These are phyloP conservation scores for Russula dissimulans DNA, from an alignment of 768 basidiomycete species.

Conservation along the genomic window DNA sequence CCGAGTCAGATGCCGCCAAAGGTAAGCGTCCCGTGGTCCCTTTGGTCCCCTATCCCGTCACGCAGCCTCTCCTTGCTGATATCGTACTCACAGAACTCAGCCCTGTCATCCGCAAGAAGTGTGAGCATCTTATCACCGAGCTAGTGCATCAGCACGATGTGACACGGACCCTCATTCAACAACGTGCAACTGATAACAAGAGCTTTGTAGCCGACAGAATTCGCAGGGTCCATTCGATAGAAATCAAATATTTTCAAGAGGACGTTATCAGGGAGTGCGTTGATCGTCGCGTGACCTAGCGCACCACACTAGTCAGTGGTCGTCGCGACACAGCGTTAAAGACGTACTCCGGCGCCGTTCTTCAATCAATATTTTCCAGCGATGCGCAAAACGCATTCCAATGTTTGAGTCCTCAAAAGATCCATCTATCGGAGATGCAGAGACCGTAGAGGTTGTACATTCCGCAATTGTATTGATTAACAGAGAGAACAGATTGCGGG, in stretches of 20 bases:
- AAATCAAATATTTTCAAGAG: neutral
- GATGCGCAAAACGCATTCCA: too few species aligned
- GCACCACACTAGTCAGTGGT: too few species aligned
- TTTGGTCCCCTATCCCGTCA: neutral
- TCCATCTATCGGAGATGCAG: too few species aligned
- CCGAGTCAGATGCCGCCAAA: slow-evolving; percentile 38
- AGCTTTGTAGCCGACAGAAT: slow-evolving; percentile 36
- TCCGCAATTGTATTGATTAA: too few species aligned
- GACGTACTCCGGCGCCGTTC: too few species aligned
- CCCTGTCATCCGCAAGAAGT: slow-evolving; percentile 91
- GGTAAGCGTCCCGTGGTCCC: slow-evolving; percentile 23
- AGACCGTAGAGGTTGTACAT: too few species aligned
- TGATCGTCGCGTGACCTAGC: neutral
- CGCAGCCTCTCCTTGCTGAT: slow-evolving; percentile 54
- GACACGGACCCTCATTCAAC: slow-evolving; percentile 65
- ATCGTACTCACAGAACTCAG: slow-evolving; percentile 86
- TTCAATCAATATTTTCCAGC: too few species aligned
- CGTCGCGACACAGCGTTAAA: too few species aligned
- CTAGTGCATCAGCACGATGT: slow-evolving; percentile 98
- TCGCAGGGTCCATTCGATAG: neutral
- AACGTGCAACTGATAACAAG: slow-evolving; percentile 51
- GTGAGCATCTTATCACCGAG: slow-evolving; percentile 98
- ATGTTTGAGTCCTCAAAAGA: too few species aligned
- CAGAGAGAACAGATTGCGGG: too few species aligned
- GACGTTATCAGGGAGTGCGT: neutral